Evolutionary conservation across 768 basidiomycete species (phyloP).

Genomic region (Saitozyma sp.): DNA sequence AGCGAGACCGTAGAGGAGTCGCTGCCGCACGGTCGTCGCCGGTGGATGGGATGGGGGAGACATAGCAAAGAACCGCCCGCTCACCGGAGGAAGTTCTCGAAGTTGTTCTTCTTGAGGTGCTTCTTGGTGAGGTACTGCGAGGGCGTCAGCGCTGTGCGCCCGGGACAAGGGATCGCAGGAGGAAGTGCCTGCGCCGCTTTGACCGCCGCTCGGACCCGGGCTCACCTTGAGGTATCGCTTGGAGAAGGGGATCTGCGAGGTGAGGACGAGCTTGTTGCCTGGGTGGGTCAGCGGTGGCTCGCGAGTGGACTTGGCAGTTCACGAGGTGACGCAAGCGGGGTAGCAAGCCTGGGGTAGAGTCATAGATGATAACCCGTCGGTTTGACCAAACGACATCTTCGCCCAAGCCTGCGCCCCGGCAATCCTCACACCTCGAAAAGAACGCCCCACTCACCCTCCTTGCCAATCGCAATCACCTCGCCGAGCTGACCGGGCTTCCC

Average conservation of each 20-base stretch:
- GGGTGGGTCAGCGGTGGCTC: constrained; percentile 5
- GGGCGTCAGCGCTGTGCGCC: constrained; percentile 8
- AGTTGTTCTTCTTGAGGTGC: constrained; percentile 92
- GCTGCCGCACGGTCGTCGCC: no score
- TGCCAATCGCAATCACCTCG: constrained; percentile 79
- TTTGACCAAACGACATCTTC: not conserved
- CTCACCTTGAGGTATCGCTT: constrained; percentile 79
- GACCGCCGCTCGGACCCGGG: not conserved
- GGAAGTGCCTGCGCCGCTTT: no score
- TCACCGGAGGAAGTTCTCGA: constrained; percentile 94
- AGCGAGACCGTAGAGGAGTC: not conserved
- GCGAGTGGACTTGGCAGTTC: no score
- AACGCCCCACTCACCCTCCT: constrained; percentile 66
- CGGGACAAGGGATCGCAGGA: not conserved
- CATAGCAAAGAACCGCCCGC: no score
- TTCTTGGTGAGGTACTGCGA: constrained; percentile 92
- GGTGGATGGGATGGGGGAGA: not conserved
- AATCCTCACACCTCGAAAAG: no score
- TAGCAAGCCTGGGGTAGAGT: no score
- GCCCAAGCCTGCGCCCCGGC: not conserved
- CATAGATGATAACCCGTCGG: no score
- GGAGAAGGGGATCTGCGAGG: constrained; percentile 84
- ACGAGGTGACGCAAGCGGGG: no score
- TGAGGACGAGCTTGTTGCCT: constrained; percentile 77
- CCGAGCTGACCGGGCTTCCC: constrained; percentile 54